These are phyloP conservation scores for Tricholoma matsutake DNA, from an alignment of 768 basidiomycete genomes.

Conservation along the genomic window DNA sequence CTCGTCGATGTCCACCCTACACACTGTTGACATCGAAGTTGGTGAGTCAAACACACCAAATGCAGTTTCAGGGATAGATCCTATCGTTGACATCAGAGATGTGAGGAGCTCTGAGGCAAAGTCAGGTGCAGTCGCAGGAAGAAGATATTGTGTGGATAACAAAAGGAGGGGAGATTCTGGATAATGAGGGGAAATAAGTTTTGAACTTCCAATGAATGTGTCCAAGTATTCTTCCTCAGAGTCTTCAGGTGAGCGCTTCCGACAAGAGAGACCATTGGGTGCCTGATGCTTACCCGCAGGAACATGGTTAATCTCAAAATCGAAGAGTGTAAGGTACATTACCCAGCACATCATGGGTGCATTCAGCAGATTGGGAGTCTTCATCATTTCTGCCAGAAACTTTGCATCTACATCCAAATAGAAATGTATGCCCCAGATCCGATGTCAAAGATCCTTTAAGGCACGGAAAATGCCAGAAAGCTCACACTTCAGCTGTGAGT, in stretches of 20 bases:
- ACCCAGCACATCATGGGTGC: conserved; percentile 38
- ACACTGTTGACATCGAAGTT: not conserved
- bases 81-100: no score
- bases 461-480: conserved; percentile 35
- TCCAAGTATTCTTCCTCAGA: conserved; percentile 17
- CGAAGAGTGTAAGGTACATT: conserved; percentile 29
- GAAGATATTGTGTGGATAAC: no score
- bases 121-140: no score
- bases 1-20: not conserved
- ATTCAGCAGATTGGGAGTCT: conserved; percentile 33
- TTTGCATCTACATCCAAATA: conserved; percentile 32
- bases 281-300: conserved; percentile 25
- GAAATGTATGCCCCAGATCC: conserved; percentile 31
- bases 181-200: no score
- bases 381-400: conserved; percentile 35
- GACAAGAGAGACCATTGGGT: conserved; percentile 34
- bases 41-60: not conserved
- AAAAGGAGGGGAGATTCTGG: no score
- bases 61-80: not conserved
- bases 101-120: no score
- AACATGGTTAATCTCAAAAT: conserved; percentile 35
- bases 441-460: conserved; percentile 25
- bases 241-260: conserved; percentile 6
- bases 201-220: no score
- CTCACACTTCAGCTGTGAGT: conserved; percentile 36